These are phyloP conservation scores for Aspergillus hortae DNA, from an alignment of 2,329 filamentous ascomycete species.

Conservation along the genomic window DNA sequence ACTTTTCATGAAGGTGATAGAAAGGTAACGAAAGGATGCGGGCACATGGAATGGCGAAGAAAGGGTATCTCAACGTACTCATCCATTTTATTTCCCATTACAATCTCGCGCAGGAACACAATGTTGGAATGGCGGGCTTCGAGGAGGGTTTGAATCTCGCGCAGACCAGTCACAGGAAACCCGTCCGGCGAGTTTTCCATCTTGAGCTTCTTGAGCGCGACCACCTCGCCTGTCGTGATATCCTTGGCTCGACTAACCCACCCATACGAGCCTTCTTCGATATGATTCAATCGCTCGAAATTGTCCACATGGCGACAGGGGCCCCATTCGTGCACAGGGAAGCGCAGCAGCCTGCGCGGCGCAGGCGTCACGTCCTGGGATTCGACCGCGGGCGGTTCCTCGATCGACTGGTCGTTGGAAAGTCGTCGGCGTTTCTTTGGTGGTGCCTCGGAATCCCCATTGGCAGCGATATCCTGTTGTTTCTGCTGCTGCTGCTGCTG, in stretches of 20 bases:
- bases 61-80: slow-evolving; percentile 45
- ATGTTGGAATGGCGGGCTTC: slow-evolving; percentile 79
- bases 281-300: slow-evolving; percentile 91
- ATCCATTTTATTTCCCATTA: slow-evolving; percentile 64
- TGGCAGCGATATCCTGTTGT: slow-evolving; percentile 21
- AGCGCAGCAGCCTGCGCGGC: slow-evolving; percentile 60
- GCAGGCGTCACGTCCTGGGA: slow-evolving; percentile 31
- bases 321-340: slow-evolving; percentile 66
- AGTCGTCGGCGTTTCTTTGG: slow-evolving; percentile 62
- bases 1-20: slow-evolving; percentile 31
- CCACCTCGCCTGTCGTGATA: slow-evolving; percentile 68
- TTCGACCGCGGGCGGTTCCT: slow-evolving; percentile 16
- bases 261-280: slow-evolving; percentile 95
- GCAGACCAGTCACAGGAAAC: slow-evolving; percentile 84
- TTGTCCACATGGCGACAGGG: slow-evolving; percentile 75
- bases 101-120: slow-evolving; percentile 76
- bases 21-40: background rate
- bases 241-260: slow-evolving; percentile 85
- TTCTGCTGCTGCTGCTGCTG: slow-evolving; percentile 26
- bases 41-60: background rate
- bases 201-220: slow-evolving; percentile 92
- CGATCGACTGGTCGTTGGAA: slow-evolving; percentile 45
- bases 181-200: slow-evolving; percentile 76
- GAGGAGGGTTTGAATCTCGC: slow-evolving; percentile 88
- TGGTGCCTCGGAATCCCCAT: slow-evolving; percentile 31